Evolutionary conservation across 768 basidiomycete species (phyloP).

Genomic region (Psilocybe azurescens): DNA sequence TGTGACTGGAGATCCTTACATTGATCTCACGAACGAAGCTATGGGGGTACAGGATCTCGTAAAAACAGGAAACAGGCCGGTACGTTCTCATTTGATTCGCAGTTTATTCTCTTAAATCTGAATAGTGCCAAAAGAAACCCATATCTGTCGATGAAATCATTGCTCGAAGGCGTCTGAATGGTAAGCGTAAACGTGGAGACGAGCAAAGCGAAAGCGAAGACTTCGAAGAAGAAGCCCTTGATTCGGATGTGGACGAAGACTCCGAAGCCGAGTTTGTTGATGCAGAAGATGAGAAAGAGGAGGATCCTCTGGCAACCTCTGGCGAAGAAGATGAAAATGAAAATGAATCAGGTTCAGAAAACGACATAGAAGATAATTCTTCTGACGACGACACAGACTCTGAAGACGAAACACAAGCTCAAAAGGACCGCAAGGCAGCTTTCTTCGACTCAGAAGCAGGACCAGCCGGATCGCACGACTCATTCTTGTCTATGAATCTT

Average conservation of each 20-base stretch:
- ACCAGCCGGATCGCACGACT: constrained; percentile 61
- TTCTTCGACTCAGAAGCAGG: constrained; percentile 77
- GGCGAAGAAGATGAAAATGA: constrained; percentile 32
- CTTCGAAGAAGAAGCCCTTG: constrained; percentile 33
- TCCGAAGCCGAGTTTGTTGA: constrained; percentile 28
- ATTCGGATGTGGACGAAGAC: constrained; percentile 35
- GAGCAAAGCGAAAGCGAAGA: constrained; percentile 46
- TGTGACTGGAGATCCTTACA: constrained; percentile 71
- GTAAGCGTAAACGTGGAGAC: constrained; percentile 69
- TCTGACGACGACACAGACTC: constrained; percentile 53
- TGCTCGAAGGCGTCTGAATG: constrained; percentile 62
- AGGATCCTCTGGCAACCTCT: constrained; percentile 39
- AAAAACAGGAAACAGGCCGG: constrained; percentile 66
- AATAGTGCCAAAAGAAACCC: constrained; percentile 58
- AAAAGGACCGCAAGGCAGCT: constrained; percentile 82
- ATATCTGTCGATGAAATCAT: constrained; percentile 95
- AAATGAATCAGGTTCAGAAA: constrained; percentile 28
- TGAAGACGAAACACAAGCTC: constrained; percentile 63
- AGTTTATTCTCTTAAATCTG: constrained; percentile 13
- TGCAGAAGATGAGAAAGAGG: constrained; percentile 29
- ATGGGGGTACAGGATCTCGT: constrained; percentile 58
- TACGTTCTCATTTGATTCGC: constrained; percentile 35
- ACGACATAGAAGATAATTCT: constrained; percentile 34
- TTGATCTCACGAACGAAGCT: constrained; percentile 52
- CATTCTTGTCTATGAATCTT: constrained; percentile 93